Base-by-base conservation (phyloP, 106 monocot genomes). In the Posidonia australis region DNA sequence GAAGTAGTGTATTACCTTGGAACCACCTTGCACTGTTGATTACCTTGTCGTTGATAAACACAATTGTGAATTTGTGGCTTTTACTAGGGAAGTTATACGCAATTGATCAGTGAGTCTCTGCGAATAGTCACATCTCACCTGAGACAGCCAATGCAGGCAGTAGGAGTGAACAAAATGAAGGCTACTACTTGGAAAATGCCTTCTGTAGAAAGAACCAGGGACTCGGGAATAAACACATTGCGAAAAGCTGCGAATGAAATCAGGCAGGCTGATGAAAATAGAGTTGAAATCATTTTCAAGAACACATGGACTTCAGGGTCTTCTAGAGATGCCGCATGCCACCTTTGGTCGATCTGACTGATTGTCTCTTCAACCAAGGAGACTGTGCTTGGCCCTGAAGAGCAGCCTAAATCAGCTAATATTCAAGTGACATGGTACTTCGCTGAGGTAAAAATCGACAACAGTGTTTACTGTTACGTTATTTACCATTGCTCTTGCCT, bases 271-370 rank as follows among this genome's bases (percentile, higher is more conserved):
- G 7, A 64, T 29, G 49, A 91, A 91, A 11, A 91, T 45, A 1
- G 81, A 53, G 59, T 86, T 91, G 75, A 91, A 91, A 65, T 91
- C 91, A 59, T 91, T 91, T 91, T 91, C 29, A 86, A 67, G 51
- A 77, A 72, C 29, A 86, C 79, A 48, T 64, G 68, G 72, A 91
- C 68, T 49, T 86, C 83, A 0, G 82, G 83, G 19, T 60, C 42
- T 29, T 54, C 58, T 20, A 59, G 53, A 13, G 76, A 73, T 0
- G 31, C 31, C 51, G 56, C 51, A 6, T 10, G 18, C 47, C 76
- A 78, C 0, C 20, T 45, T 51, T 67, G 58, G 10, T 57, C 60
- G 13, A 90, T 71, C 22, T 69, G 73, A 14, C 36, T 48, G 6
- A 90, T 46, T 46, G 83, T 76, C 43, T 79, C 72, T 17, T 58